Base-by-base conservation (phyloP, 2,329 filamentous ascomycete species). In the Alternaria sp. region DNA sequence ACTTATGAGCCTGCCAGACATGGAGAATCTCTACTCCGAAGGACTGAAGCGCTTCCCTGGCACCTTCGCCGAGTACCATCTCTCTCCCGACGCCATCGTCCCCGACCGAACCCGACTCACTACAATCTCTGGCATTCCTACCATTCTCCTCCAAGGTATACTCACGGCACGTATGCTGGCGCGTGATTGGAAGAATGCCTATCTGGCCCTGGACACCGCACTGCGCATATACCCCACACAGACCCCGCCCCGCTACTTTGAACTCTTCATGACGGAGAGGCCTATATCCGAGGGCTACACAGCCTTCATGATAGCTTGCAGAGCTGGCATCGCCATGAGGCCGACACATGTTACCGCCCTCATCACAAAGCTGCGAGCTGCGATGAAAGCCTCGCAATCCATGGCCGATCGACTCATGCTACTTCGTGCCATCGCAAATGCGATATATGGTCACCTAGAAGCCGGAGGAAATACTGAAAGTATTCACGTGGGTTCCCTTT, bases 181-280 rank as follows among this genome's bases (percentile, higher is more conserved):
- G 30, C 80, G 82, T 17, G 82, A 86, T 55, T 83, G 83, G 76
- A 79, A 74, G 40, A 80, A 78, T 10, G 83, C 84, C 2, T 87
- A 87, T 63, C 76, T 86, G 17, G 81, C 79, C 5, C 74, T 87
- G 4, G 85, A 87, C 68, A 82, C 83, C 10, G 77, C 78, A 3
- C 71, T 86, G 6, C 79, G 85, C 25, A 75, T 86, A 6, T 82
- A 80, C 61, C 85, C 85, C 2, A 78, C 77, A 1, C 73, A 79
- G 21, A 71, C 81, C 1, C 81, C 82, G 0, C 36, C 71, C 2
- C 78, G 83, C 9, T 78, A 85, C 64, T 83, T 85, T 68, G 79
- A 80, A 40, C 57, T 83, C 2, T 83, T 86, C 66, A 75, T 85
- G 43, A 71, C 74, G 21, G 78, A 85, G 50, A 77, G 85, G 43